Evolutionary conservation across 140 eudicot species (phyloP), one percentile per base, ranked within the genome.

Genomic region (Artemisia princeps): DNA sequence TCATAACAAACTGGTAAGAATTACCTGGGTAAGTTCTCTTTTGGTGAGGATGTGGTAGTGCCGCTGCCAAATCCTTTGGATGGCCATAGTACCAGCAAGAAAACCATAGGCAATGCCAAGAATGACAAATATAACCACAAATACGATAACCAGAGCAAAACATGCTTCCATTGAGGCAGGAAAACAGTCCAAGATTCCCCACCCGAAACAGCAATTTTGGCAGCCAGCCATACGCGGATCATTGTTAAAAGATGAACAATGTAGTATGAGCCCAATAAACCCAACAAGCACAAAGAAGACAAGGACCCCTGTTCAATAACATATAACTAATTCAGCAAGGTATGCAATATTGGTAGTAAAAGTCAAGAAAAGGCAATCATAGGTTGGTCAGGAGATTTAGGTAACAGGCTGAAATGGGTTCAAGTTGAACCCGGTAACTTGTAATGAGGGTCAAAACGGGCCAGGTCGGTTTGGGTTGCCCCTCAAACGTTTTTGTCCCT

Each of bases 21-120:
- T 28, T 55, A 86, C 97, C 95, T 89, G 82, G 6, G 97, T 89
- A 37, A 89, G 92, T 76, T 79, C 86, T 77, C 82, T 84, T 77
- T 89, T 89, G 45, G 95, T 82, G 79, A 89, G 92, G 73, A 86
- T 89, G 75, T 86, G 95, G 77, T 89, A 86, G 77, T 89, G 97
- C 59, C 89, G 76, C 77, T 89, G 97, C 95, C 89, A 86, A 33
- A 89, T 89, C 80, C 95, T 82, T 70, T 89, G 97, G 13, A 84
- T 50, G 60, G 79, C 89, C 95, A 89, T 81, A 54, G 92, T 89
- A 71, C 89, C 87, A 74, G 92, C 95, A 74, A 89, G 89, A 73
- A 89, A 84, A 7, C 95, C 95, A 70, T 89, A 89, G 3, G 92
- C 95, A 62, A 89, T 68, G 53, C 97, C 97, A 64, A 89, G 92